Evolutionary conservation across 805 yeast genomes (phyloP).

Genomic region (Wickerhamiella vanderwaltii): DNA sequence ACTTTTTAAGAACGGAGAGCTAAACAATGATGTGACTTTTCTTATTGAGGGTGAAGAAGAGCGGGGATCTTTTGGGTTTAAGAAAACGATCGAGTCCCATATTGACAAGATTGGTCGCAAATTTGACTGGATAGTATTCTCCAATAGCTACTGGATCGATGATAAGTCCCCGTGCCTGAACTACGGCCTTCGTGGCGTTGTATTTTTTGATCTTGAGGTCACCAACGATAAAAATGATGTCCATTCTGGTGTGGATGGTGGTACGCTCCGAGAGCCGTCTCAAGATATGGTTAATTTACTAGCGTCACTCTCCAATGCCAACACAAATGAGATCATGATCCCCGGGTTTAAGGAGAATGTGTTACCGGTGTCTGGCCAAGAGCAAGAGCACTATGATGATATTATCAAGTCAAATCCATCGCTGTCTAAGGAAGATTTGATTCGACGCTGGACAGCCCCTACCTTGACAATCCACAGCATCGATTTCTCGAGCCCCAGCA

Average conservation of each 20-base stretch:
- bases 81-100: conserved; percentile 43
- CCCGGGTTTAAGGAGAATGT: conserved; percentile 68
- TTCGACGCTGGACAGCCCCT: conserved; percentile 82
- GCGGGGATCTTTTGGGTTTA: conserved; percentile 79
- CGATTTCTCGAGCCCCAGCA: conserved; percentile 80
- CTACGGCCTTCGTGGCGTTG: conserved; percentile 87
- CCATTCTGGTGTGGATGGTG: conserved; percentile 96
- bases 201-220: conserved; percentile 64
- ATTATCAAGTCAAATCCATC: conserved; percentile 29
- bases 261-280: conserved; percentile 77
- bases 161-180: conserved; percentile 81
- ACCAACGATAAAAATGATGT: conserved; percentile 70
- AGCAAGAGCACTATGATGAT: conserved; percentile 47
- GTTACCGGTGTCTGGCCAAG: conserved; percentile 43
- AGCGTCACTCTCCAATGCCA: conserved; percentile 39
- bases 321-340: conserved; percentile 43
- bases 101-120: conserved; percentile 40
- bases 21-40: conserved; percentile 66
- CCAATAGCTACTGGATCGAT: conserved; percentile 92
- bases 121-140: conserved; percentile 79
- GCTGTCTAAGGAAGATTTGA: conserved; percentile 35
- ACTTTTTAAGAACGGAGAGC: conserved; percentile 36
- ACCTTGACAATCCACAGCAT: conserved; percentile 78
- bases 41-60: conserved; percentile 94
- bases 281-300: conserved; percentile 68